phyloP scores from a whole-genome alignment of 2,329 filamentous ascomycete genomes.

The Cladophialophora immunda region DNA sequence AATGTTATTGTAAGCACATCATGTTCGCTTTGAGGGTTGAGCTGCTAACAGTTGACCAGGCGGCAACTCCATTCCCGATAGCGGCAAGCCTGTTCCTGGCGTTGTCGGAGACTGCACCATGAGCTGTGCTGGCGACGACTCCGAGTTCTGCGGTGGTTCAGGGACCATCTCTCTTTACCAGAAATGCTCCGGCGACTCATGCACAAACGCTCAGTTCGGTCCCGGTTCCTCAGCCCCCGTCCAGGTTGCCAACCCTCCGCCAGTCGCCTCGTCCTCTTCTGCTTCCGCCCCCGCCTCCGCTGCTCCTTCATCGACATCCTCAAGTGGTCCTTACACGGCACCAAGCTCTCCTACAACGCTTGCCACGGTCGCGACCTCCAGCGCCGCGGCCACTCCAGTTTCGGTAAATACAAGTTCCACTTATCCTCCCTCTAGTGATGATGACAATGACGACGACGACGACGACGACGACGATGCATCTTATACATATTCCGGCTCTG shows the following conservation, averaged over 20 bases:
- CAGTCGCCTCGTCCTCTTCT: slow-evolving; percentile 13
- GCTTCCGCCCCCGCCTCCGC: slow-evolving; percentile 13
- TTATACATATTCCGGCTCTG: slow-evolving; percentile 13
- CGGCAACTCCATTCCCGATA: slow-evolving; percentile 37
- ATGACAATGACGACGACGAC: slow-evolving; percentile 3
- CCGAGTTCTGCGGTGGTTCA: slow-evolving; percentile 42
- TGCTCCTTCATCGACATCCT: slow-evolving; percentile 15
- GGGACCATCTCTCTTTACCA: slow-evolving; percentile 41
- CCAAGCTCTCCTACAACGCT: slow-evolving; percentile 26
- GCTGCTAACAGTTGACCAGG: slow-evolving; percentile 27
- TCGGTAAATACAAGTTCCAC: slow-evolving; percentile 33
- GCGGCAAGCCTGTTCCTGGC: slow-evolving; percentile 41
- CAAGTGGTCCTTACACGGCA: slow-evolving; percentile 9
- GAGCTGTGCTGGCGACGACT: slow-evolving; percentile 41
- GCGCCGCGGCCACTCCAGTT: slow-evolving; percentile 18
- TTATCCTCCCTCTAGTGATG: slow-evolving; percentile 16
- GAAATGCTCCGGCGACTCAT: slow-evolving; percentile 40
- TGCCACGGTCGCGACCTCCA: slow-evolving; percentile 27
- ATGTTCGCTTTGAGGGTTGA: background rate
- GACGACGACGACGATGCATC: slow-evolving; percentile 7
- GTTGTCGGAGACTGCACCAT: slow-evolving; percentile 42
- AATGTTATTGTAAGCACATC: slow-evolving; percentile 40
- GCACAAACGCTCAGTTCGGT: slow-evolving; percentile 34
- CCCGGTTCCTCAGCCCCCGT: slow-evolving; percentile 11
- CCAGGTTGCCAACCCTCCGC: slow-evolving; percentile 19